Evolutionary conservation across 257 asterid genomes (phyloP).

Genomic region (Cordia subcordata): DNA sequence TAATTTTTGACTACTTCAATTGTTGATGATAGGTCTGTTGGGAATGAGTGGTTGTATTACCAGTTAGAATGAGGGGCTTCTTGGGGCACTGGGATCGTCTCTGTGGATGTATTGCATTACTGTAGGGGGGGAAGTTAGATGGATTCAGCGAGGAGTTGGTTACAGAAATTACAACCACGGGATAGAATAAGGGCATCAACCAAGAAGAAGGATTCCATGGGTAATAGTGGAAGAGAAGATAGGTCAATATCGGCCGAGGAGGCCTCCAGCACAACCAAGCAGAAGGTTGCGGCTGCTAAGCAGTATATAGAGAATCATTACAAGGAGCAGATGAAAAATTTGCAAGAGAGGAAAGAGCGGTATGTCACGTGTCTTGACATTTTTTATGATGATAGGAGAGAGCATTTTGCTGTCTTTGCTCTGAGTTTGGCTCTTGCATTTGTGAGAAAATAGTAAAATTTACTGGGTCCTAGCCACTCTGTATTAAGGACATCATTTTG

Average conservation of each 20-base stretch:
- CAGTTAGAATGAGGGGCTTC: slow-evolving; percentile 34
- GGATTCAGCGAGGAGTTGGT: slow-evolving; percentile 94
- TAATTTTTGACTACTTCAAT: neutral
- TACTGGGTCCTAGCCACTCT: too few relatives aligned
- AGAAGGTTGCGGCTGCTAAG: slow-evolving; percentile 94
- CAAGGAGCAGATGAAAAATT: slow-evolving; percentile 86
- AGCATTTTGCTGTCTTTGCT: neutral
- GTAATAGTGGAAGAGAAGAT: slow-evolving; percentile 59
- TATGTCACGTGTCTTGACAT: slow-evolving; percentile 25
- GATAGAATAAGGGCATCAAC: slow-evolving; percentile 63
- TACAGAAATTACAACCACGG: slow-evolving; percentile 71
- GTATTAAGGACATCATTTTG: too few relatives aligned
- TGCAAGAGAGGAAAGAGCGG: slow-evolving; percentile 96
- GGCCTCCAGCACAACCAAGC: slow-evolving; percentile 86
- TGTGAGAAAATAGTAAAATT: too few relatives aligned
- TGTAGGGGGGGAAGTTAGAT: slow-evolving; percentile 41
- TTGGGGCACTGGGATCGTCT: slow-evolving; percentile 12
- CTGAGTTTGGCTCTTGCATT: too few relatives aligned
- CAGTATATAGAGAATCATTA: slow-evolving; percentile 98
- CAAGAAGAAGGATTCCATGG: slow-evolving; percentile 67
- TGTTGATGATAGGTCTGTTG: slow-evolving; percentile 27
- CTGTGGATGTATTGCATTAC: slow-evolving; percentile 22
- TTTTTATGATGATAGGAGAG: neutral
- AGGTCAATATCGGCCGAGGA: slow-evolving; percentile 57
- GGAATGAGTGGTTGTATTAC: slow-evolving; percentile 25